Evolutionary conservation across 805 yeast genomes (phyloP).

Genomic region (Teunomyces barrocoloradensis): DNA sequence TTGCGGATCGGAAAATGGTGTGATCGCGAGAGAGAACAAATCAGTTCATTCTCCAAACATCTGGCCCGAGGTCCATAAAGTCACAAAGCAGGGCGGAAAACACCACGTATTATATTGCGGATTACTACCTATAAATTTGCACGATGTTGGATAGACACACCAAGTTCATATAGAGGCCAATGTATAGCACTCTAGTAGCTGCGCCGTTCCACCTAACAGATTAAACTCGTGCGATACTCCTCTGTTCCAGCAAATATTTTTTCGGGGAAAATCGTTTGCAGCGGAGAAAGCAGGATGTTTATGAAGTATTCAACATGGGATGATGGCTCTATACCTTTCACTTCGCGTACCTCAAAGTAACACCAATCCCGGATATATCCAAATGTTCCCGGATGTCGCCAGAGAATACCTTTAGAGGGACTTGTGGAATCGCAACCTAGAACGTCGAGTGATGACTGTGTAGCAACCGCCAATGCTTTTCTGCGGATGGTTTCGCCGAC

Average conservation of each 20-base stretch:
- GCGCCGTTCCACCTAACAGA: background rate
- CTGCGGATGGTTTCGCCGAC: background rate
- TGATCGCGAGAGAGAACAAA: background rate
- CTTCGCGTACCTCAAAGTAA: background rate
- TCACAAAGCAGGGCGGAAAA: too few species aligned
- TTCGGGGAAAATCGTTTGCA: background rate
- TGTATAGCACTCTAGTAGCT: background rate
- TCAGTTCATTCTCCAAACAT: conserved; percentile 1
- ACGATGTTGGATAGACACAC: too few species aligned
- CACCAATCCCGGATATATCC: background rate
- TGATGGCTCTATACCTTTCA: background rate
- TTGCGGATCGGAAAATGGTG: conserved; percentile 4
- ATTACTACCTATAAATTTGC: too few species aligned
- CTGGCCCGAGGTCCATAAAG: background rate
- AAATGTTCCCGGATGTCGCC: background rate
- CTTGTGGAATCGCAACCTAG: background rate
- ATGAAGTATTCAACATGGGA: background rate
- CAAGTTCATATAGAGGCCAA: too few species aligned
- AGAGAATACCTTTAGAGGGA: background rate
- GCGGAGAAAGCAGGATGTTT: background rate
- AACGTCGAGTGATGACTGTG: background rate
- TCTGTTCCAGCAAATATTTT: background rate
- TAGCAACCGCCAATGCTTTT: background rate
- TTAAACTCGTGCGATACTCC: background rate
- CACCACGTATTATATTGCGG: too few species aligned